phyloP scores from a whole-genome alignment of 1,284 basidiomycete species.

The Heterobasidion annosum region DNA sequence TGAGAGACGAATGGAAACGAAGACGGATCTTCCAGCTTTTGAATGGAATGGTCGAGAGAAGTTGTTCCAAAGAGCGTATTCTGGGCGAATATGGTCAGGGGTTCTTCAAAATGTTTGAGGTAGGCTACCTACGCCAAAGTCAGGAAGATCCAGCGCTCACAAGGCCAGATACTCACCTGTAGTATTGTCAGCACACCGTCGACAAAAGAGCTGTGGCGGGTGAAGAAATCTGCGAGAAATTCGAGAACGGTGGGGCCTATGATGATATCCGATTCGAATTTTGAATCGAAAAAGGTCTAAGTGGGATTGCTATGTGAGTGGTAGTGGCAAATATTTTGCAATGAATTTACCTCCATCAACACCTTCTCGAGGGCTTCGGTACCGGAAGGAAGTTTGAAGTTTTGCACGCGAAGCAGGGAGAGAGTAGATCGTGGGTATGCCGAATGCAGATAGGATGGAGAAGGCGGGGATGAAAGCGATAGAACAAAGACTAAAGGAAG shows the following conservation, averaged over 20 bases:
- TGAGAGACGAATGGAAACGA: slow-evolving; percentile 31
- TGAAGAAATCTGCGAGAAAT: slow-evolving; percentile 45
- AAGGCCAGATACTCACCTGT: slow-evolving; percentile 32
- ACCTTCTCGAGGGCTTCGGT: slow-evolving; percentile 37
- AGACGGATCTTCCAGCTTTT: slow-evolving; percentile 14
- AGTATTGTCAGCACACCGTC: slow-evolving; percentile 48
- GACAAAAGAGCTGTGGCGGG: slow-evolving; percentile 42
- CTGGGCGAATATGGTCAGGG: slow-evolving; percentile 36
- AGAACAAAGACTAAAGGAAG: slow-evolving; percentile 57
- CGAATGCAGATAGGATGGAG: slow-evolving; percentile 46
- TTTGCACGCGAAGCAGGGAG: slow-evolving; percentile 43
- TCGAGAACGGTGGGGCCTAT: slow-evolving; percentile 49
- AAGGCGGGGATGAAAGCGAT: slow-evolving; percentile 42
- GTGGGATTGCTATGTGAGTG: no score
- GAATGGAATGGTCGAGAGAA: slow-evolving; percentile 4
- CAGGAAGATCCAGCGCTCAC: background rate
- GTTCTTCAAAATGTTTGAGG: slow-evolving; percentile 61
- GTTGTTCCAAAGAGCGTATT: background rate
- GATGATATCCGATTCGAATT: slow-evolving; percentile 51
- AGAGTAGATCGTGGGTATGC: slow-evolving; percentile 50
- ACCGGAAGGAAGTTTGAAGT: slow-evolving; percentile 39
- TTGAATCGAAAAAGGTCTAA: slow-evolving; percentile 56
- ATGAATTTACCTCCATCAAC: slow-evolving; percentile 33
- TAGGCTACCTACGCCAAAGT: slow-evolving; percentile 37
- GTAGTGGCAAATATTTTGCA: no score